A percentile compares a stretch with the other conserved stretches of the same genome.
These are phyloP conservation scores for Puccinia hordei DNA, from an alignment of 1,284 basidiomycete species.

Conservation along the genomic window DNA sequence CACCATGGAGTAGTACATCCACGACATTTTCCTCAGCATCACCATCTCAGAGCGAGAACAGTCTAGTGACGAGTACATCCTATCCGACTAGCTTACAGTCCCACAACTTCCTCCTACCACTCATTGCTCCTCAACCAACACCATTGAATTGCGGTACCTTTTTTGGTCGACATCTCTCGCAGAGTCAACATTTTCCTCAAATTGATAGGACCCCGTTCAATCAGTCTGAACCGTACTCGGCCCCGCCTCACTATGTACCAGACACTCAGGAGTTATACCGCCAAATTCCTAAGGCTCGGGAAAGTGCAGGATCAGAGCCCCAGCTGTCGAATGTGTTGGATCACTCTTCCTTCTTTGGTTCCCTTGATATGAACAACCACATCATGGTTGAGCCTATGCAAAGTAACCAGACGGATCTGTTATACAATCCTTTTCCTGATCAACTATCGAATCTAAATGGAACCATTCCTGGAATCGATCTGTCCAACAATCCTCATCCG, in stretches of 20 bases:
- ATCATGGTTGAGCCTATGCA: background rate
- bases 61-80: background rate
- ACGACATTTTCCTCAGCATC: conserved; percentile 24
- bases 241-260: conserved; percentile 6
- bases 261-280: conserved; percentile 22
- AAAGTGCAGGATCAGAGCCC: background rate
- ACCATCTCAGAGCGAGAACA: conserved; percentile 4
- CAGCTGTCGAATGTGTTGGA: conserved; percentile 4
- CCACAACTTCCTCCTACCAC: conserved; percentile 20
- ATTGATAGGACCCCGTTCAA: background rate
- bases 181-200: conserved; percentile 23
- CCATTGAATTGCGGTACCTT: conserved; percentile 15
- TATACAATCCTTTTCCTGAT: conserved; percentile 29
- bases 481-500: background rate
- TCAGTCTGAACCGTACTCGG: background rate
- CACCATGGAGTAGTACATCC: conserved; percentile 5
- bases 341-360: conserved; percentile 29
- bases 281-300: conserved; percentile 13
- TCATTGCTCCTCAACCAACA: conserved; percentile 29
- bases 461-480: conserved; percentile 2
- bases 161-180: conserved; percentile 24
- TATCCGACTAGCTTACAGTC: conserved; percentile 11
- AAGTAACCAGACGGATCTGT: background rate
- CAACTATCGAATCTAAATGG: background rate
- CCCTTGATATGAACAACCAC: conserved; percentile 19